These are phyloP conservation scores for Hypoxylon sp. DNA, from an alignment of 2,329 filamentous ascomycete species.

Conservation along the genomic window DNA sequence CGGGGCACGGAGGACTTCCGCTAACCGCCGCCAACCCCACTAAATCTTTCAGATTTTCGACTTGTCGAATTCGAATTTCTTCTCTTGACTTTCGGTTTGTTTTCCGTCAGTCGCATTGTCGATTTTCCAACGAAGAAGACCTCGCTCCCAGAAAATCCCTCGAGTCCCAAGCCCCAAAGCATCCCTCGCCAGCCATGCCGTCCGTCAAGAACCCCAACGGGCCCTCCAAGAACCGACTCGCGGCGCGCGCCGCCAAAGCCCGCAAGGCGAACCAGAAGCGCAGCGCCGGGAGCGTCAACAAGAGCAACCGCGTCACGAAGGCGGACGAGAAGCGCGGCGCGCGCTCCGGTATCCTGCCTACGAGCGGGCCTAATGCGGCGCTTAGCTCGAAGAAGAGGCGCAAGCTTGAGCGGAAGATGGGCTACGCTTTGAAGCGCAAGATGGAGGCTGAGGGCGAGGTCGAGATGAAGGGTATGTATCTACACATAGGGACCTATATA, in stretches of 20 bases:
- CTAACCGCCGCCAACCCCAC: slow-evolving; percentile 21
- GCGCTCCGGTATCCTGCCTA: slow-evolving; percentile 67
- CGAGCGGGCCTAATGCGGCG: slow-evolving; percentile 66
- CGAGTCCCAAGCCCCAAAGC: not conserved
- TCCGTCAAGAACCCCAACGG: slow-evolving; percentile 73
- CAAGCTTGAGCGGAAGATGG: slow-evolving; percentile 69
- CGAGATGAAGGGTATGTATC: slow-evolving; percentile 53
- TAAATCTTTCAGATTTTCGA: slow-evolving; percentile 28
- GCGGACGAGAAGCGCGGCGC: slow-evolving; percentile 63
- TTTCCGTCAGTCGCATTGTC: not conserved
- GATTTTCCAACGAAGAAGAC: not conserved
- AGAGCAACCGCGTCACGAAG: slow-evolving; percentile 44
- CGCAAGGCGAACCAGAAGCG: slow-evolving; percentile 62
- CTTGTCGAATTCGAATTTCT: slow-evolving; percentile 1
- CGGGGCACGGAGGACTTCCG: slow-evolving; percentile 24
- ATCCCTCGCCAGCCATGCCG: slow-evolving; percentile 56
- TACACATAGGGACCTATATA: not conserved
- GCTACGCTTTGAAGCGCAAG: slow-evolving; percentile 62
- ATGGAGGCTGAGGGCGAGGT: slow-evolving; percentile 54
- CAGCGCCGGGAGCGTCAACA: slow-evolving; percentile 48
- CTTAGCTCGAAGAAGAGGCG: slow-evolving; percentile 69
- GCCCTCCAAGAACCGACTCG: slow-evolving; percentile 67
- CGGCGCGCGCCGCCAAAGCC: slow-evolving; percentile 61
- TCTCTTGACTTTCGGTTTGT: not conserved
- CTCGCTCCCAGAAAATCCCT: not conserved